phyloP scores from a whole-genome alignment of 2,329 filamentous ascomycete genomes.

The Anthostomella pinea region DNA sequence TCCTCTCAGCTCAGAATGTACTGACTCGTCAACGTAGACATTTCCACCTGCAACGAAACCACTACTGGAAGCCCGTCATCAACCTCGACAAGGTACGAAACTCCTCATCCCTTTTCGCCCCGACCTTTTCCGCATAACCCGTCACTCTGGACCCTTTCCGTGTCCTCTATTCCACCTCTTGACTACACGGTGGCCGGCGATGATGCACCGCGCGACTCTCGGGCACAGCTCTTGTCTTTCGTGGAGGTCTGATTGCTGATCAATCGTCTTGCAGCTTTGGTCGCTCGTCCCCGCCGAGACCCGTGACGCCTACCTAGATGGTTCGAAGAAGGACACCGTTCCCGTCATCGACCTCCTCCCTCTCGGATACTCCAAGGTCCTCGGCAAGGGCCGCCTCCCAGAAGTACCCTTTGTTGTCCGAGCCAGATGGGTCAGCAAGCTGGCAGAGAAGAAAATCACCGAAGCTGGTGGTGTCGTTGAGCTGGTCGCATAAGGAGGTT shows the following conservation, averaged over 20 bases:
- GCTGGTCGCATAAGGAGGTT: constrained; percentile 18
- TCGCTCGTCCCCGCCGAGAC: constrained; percentile 89
- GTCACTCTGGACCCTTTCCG: no score
- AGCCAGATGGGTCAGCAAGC: constrained; percentile 90
- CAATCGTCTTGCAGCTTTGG: constrained; percentile 69
- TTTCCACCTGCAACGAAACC: constrained; percentile 95
- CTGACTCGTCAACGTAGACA: no score
- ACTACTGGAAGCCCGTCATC: constrained; percentile 98
- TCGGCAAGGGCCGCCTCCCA: constrained; percentile 96
- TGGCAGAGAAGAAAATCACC: constrained; percentile 99
- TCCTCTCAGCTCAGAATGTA: no score
- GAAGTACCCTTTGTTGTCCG: constrained; percentile 91
- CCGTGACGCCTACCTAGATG: constrained; percentile 85
- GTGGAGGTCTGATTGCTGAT: no score
- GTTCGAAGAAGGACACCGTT: constrained; percentile 81
- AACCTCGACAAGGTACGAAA: constrained; percentile 91
- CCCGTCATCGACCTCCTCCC: constrained; percentile 97
- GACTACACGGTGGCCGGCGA: no score
- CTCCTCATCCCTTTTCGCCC: no score
- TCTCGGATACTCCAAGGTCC: constrained; percentile 96
- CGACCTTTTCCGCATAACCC: no score
- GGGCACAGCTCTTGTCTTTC: no score
- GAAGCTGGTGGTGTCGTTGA: constrained; percentile 76
- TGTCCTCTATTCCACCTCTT: no score
- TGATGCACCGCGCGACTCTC: no score